Base-by-base conservation (phyloP, 768 basidiomycete genomes). In the Kwoniella shandongensis region DNA sequence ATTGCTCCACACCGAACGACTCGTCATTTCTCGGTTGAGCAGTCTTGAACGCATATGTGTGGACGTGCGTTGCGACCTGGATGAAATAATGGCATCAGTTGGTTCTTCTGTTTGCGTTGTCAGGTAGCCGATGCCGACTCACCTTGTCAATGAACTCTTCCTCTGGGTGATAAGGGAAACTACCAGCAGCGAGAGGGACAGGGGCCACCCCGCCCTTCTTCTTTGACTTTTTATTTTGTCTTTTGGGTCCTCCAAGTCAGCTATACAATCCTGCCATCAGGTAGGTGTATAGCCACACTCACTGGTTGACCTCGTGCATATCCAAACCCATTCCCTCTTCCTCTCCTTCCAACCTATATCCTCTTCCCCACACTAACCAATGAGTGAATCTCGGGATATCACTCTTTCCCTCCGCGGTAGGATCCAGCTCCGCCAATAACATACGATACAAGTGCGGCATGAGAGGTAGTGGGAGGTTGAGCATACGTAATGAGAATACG, bases 381-480 rank as follows among this genome's bases (percentile, higher is more conserved):
- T 93, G 86, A 6, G 83, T 83, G 70, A 93, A 91, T 20, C 11
- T 73, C 66, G 86, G 90, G 0, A 84, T 85, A 51, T 85, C 81
- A 38, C 83, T 81, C 83, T 81, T 49, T 55, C 87, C 89, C 47
- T 86, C 84, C 46, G 82, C 80, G 2, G 88, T 88, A 79, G 81
- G 84, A 35, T 84, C 79, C n/a, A 96, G 79, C 74, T 99, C 94
- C 44, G 88, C 85, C 0, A 80, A 78, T 22, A 98, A 81, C 88
- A 97, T 91, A 41, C 81, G 81, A 76, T 93, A 97, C 86, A 96
- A 87, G 1, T 91, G 92, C 4, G 91, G 88, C 8, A 93, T 82
- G 32, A 92, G 84, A 66, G 97, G 90, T 13, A 91, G 87, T 0
- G 94, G 94, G 86, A 99, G 93, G 74, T 98, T 99, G 63, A 96